These are phyloP conservation scores for Micromonas pusilla DNA, from an alignment of 139 green algal genomes.

Conservation along the genomic window DNA sequence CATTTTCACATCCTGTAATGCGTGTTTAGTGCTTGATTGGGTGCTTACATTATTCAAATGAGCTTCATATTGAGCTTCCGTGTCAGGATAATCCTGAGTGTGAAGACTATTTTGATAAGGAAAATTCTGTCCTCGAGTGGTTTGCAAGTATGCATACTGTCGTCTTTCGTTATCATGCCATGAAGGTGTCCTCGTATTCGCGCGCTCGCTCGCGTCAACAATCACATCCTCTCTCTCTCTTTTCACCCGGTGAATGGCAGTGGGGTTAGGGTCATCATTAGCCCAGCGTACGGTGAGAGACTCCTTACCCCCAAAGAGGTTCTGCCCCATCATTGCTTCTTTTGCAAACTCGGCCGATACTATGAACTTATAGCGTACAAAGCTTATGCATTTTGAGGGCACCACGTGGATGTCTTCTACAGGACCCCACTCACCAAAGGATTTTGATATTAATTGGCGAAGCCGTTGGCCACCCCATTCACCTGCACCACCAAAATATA, in stretches of 20 bases:
- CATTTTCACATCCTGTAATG: no score
- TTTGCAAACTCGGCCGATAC: conserved; percentile 21
- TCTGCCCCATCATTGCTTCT: conserved; percentile 22
- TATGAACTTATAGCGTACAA: conserved; percentile 18
- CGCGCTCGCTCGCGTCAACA: background rate
- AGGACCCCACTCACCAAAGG: conserved; percentile 14
- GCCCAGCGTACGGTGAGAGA: conserved; percentile 9
- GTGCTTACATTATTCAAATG: no score
- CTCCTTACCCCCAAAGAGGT: background rate
- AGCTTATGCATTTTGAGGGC: background rate
- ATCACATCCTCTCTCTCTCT: background rate
- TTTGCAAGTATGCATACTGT: no score
- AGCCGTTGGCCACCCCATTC: background rate
- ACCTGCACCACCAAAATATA: conserved; percentile 1
- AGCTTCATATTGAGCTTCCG: no score
- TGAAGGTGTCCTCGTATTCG: no score
- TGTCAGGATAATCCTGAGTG: no score
- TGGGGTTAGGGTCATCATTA: conserved; percentile 18
- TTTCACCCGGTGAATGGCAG: background rate
- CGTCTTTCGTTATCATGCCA: no score
- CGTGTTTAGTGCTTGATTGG: no score
- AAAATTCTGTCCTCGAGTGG: no score
- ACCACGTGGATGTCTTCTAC: conserved; percentile 11
- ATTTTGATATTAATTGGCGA: background rate
- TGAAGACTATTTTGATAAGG: no score